Conservation (phyloP, 176 grass and related monocot genomes). For the Puccinellia tenuiflora region DNA sequence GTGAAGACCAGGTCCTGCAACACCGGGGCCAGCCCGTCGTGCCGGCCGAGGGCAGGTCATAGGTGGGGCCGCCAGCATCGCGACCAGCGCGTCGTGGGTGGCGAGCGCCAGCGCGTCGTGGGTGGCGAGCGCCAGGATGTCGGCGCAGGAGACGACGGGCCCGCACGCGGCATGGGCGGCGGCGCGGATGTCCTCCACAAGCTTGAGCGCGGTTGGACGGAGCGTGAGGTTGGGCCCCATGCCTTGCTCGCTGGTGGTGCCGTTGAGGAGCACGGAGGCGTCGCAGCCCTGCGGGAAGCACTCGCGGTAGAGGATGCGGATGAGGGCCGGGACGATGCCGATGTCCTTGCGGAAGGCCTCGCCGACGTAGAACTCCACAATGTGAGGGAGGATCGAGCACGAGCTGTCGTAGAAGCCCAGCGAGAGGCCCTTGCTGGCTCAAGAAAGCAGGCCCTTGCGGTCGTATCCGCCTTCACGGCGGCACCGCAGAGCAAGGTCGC, state of each 20-base stretch:
- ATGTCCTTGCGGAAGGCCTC: conserved; percentile 19
- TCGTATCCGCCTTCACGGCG: too few species aligned
- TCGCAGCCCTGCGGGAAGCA: conserved; percentile 73
- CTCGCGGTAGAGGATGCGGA: conserved; percentile 57
- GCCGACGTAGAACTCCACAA: conserved; percentile 12
- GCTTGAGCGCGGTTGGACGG: conserved; percentile 15
- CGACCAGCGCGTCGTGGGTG: too few species aligned
- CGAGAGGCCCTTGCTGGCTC: not conserved
- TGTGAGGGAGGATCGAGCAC: conserved; percentile 28
- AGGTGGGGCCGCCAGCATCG: conserved; percentile 30
- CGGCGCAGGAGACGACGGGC: conserved; percentile 40
- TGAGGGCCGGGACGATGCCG: conserved; percentile 38
- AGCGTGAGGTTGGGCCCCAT: conserved; percentile 24
- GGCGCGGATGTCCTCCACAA: conserved; percentile 37
- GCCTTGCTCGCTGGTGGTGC: not conserved
- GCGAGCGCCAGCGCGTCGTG: conserved; percentile 37
- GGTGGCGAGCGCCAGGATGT: conserved; percentile 40
- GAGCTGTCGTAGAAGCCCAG: conserved; percentile 30
- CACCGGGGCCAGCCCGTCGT: conserved; percentile 15
- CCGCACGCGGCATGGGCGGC: conserved; percentile 26
- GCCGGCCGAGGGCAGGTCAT: conserved; percentile 38
- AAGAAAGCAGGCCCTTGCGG: too few species aligned
- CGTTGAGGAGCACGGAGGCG: conserved; percentile 38
- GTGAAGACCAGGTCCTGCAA: not conserved
- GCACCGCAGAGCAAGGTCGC: not conserved